phyloP scores from a whole-genome alignment of 176 grass and related monocot genomes.

The Paspalum notatum region DNA sequence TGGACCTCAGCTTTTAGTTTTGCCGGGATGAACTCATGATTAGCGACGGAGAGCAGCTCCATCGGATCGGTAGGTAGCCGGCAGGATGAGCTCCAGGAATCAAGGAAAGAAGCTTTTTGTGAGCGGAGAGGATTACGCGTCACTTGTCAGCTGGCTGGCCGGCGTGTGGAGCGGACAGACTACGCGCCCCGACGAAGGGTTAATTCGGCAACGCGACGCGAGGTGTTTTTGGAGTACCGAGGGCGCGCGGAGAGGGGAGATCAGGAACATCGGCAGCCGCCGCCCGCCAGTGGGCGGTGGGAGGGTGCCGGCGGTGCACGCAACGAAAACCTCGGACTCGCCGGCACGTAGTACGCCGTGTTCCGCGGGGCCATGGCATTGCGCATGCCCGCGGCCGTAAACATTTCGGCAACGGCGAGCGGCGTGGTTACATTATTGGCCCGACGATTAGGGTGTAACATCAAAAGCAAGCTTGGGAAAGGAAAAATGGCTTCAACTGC shows the following conservation, averaged over 20 bases:
- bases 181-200: not conserved
- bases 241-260: not conserved
- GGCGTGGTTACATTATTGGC: too few relatives aligned
- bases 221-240: not conserved
- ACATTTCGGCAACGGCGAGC: too few relatives aligned
- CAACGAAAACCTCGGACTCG: not conserved
- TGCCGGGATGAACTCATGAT: conserved; percentile 1
- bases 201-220: too few relatives aligned
- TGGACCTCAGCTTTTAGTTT: too few relatives aligned
- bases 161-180: not conserved
- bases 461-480: too few relatives aligned
- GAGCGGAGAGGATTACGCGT: too few relatives aligned
- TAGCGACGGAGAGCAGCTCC: not conserved
- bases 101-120: too few relatives aligned
- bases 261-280: conserved; percentile 17
- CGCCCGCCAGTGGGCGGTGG: conserved; percentile 35
- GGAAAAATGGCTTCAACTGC: too few relatives aligned
- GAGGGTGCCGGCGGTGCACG: too few relatives aligned
- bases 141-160: not conserved
- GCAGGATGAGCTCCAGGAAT: conserved; percentile 9
- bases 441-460: too few relatives aligned
- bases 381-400: too few relatives aligned
- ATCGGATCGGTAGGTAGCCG: not conserved
- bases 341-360: conserved; percentile 23
- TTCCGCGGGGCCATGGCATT: conserved; percentile 9